Conservation (phyloP, 768 basidiomycete species). For the Lentinus brumalis region DNA sequence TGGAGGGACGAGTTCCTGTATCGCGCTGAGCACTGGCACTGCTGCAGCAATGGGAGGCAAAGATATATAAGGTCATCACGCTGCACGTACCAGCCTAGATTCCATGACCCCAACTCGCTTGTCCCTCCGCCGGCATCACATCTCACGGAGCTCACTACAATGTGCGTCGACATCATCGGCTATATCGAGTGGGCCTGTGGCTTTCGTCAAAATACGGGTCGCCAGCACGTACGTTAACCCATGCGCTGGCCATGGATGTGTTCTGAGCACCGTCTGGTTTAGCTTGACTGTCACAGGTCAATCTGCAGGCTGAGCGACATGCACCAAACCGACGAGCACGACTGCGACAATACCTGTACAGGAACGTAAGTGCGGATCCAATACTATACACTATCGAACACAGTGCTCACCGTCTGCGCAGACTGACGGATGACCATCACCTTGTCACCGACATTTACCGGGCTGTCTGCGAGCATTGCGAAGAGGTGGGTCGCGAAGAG, state of each 20-base stretch:
- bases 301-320: conserved; percentile 13
- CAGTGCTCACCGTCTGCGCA: neutral
- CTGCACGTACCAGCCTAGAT: no score
- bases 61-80: no score
- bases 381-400: neutral
- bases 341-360: conserved; percentile 10
- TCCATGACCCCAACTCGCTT: no score
- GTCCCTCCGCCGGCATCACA: no score
- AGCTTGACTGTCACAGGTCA: conserved; percentile 11
- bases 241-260: neutral
- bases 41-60: no score
- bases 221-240: conserved; percentile 3
- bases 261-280: no score
- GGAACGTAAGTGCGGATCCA: neutral
- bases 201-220: conserved; percentile 5
- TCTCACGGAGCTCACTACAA: neutral
- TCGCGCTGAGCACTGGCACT: no score
- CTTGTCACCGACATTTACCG: conserved; percentile 12
- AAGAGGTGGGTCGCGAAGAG: neutral
- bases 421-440: conserved; percentile 12
- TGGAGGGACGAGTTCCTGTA: no score
- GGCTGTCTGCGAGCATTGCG: conserved; percentile 2
- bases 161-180: conserved; percentile 13
- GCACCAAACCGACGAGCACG: conserved; percentile 3
- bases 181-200: conserved; percentile 17